Evolutionary conservation across 495 filamentous ascomycete genomes (phyloP).

Genomic region (Entonaema liquescens): DNA sequence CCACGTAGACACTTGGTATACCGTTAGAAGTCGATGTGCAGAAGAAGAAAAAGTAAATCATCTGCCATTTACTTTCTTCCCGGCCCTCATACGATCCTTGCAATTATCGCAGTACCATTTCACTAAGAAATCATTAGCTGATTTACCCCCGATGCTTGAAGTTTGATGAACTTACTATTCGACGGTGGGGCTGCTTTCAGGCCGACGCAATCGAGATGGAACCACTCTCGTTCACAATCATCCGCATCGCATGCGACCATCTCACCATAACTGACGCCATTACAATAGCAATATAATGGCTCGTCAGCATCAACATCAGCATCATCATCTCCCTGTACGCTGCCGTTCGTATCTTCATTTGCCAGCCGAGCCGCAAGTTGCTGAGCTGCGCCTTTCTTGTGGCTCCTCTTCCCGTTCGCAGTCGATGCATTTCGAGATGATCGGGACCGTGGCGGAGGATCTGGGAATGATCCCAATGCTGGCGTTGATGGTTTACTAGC

Average conservation of each 20-base stretch:
- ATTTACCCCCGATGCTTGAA: background rate
- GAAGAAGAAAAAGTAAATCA: slow-evolving; percentile 32
- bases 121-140: slow-evolving; percentile 57
- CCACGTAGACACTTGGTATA: slow-evolving; percentile 20
- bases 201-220: slow-evolving; percentile 92
- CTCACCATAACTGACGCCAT: slow-evolving; percentile 91
- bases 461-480: slow-evolving; percentile 60
- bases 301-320: slow-evolving; percentile 82
- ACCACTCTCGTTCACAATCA: slow-evolving; percentile 90
- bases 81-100: slow-evolving; percentile 71
- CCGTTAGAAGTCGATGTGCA: slow-evolving; percentile 14
- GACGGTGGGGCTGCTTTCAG: slow-evolving; percentile 83
- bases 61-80: slow-evolving; percentile 52
- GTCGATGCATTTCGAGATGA: slow-evolving; percentile 48
- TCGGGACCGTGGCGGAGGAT: slow-evolving; percentile 50
- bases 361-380: slow-evolving; percentile 45
- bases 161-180: slow-evolving; percentile 70
- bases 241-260: slow-evolving; percentile 98
- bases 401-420: slow-evolving; percentile 66
- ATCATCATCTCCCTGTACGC: slow-evolving; percentile 52
- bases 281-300: slow-evolving; percentile 91
- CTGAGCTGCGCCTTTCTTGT: slow-evolving; percentile 71
- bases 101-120: slow-evolving; percentile 95
- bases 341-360: slow-evolving; percentile 49
- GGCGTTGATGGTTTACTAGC: slow-evolving; percentile 73